Evolutionary conservation across 2,329 filamentous ascomycete species (phyloP), one percentile per base, ranked within the genome.

Genomic region (Trichoderma asperellum): DNA sequence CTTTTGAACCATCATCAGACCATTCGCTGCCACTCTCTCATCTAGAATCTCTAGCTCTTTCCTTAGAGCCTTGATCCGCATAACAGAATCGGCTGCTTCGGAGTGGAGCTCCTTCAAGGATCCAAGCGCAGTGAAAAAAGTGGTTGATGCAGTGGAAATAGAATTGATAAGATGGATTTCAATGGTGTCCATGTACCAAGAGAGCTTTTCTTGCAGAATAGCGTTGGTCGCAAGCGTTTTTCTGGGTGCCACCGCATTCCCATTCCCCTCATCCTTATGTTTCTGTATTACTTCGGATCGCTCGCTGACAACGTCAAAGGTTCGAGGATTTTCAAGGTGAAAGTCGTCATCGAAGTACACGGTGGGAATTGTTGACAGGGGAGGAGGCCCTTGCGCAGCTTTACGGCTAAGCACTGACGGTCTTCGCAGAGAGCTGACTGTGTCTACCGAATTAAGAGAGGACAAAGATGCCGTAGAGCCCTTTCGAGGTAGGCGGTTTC

Each of bases 131-230:
- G 94, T 94, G 76, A 99, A 99, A 79, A 99, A 99, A 0, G 95
- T 97, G 0, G 93, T 94, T 0, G 96, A 98, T 1, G 96, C 96
- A 0, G 92, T 94, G 2, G 95, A 98, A 72, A 99, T 99, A 0
- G 94, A 97, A 37, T 93, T 93, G 74, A 99, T 97, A 8, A 99
- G 84, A 78, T 99, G 96, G 67, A 99, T 93, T 78, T 99, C 96
- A 27, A 99, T 94, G 0, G 96, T 99, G 78, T 99, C 96, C 94
- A 99, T 97, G 79, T 99, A 99, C 96, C 96, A 99, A 0, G 96
- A 98, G 14, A 99, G 84, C 80, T 99, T 99, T 80, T 99, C 96
- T 78, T 99, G 96, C 43, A 99, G 80, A 70, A 99, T 99, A 0
- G 96, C 96, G 80, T 99, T 99, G 0, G 94, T 97, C 8, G 95